Evolutionary conservation across 2,329 filamentous ascomycete species (phyloP).

Genomic region (Fusarium sp.): DNA sequence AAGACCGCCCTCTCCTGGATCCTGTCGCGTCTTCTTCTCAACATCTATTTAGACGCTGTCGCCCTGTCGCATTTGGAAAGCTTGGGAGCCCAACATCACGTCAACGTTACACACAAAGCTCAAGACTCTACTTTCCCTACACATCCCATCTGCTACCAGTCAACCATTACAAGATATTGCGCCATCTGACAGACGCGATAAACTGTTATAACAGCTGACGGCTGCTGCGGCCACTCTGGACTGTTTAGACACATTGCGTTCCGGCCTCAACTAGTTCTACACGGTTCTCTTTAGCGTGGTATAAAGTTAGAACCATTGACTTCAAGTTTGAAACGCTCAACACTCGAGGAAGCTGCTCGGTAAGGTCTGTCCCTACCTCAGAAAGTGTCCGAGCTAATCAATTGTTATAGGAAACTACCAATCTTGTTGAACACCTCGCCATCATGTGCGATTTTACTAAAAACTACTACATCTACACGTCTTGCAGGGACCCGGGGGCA

Average conservation of each 20-base stretch:
- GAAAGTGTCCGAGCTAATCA: not conserved
- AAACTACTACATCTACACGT: constrained; percentile 80
- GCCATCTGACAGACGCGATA: not conserved
- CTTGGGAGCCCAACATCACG: constrained; percentile 19
- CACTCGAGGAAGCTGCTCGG: not conserved
- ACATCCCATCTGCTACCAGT: constrained; percentile 6
- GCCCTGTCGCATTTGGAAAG: constrained; percentile 11
- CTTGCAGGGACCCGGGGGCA: constrained; percentile 71
- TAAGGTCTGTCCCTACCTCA: not conserved
- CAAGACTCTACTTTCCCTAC: constrained; percentile 7
- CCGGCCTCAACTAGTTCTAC: not conserved
- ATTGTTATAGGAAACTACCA: not conserved
- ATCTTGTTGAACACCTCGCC: constrained; percentile 7
- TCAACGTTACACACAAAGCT: constrained; percentile 8
- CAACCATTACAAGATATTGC: not conserved
- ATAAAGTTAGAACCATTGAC: not conserved
- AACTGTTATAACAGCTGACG: constrained; percentile 6
- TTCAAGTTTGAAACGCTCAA: not conserved
- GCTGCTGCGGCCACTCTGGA: not conserved
- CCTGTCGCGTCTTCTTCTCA: not conserved
- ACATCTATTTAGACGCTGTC: constrained; percentile 20
- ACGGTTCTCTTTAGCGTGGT: not conserved
- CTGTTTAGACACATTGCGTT: not conserved
- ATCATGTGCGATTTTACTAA: constrained; percentile 73
- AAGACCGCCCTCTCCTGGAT: constrained; percentile 10